phyloP scores from a whole-genome alignment of 345 rosid genomes.

The Brassica carinata region DNA sequence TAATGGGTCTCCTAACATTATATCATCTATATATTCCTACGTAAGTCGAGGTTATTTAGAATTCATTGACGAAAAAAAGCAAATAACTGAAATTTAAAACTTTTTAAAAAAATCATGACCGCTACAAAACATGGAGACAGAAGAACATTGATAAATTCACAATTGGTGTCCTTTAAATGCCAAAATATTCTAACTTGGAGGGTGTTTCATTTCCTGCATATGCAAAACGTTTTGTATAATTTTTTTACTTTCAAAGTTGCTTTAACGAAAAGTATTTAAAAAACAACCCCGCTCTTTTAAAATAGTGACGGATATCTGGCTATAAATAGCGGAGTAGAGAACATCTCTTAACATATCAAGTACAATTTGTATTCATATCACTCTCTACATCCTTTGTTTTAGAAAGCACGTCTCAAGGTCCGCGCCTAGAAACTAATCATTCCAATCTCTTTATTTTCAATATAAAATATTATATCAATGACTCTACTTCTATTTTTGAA shows the following conservation, averaged over 20 bases:
- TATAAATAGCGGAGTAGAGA: conserved; percentile 32
- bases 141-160: neutral
- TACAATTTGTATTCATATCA: neutral
- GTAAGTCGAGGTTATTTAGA: neutral
- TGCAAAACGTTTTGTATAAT: neutral
- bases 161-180: neutral
- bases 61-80: neutral
- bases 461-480: neutral
- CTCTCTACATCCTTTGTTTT: conserved; percentile 9
- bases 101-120: neutral
- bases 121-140: neutral
- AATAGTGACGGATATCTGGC: neutral
- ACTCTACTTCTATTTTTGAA: neutral
- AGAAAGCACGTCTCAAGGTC: conserved; percentile 11
- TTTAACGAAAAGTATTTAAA: neutral
- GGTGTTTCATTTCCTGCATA: neutral
- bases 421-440: neutral
- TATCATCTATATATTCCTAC: neutral
- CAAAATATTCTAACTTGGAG: neutral
- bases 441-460: neutral
- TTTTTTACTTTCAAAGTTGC: neutral
- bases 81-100: neutral
- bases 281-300: conserved; percentile 12
- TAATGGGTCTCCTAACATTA: neutral
- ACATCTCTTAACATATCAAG: conserved; percentile 9